These are phyloP conservation scores for Pyrenula aspistea DNA, from an alignment of 495 filamentous ascomycete genomes.

Conservation along the genomic window DNA sequence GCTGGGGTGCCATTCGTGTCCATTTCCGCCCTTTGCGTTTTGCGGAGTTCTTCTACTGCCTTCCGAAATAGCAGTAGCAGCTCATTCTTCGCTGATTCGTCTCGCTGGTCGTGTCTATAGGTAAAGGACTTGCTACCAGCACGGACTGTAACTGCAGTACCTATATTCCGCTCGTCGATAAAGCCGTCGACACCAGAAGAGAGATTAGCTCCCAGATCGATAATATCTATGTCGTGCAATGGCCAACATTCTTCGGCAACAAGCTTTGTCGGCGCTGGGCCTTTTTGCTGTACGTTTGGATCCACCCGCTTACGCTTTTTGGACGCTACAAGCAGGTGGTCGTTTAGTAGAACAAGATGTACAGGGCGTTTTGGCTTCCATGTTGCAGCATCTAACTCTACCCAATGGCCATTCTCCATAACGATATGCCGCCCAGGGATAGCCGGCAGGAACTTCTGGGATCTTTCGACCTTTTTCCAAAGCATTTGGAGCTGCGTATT, in stretches of 20 bases:
- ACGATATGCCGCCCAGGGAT: constrained; percentile 84
- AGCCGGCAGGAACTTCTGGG: constrained; percentile 90
- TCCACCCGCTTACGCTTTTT: constrained; percentile 84
- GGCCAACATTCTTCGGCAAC: constrained; percentile 94
- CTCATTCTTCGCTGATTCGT: constrained; percentile 61
- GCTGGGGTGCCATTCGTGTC: constrained; percentile 66
- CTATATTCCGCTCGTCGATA: constrained; percentile 51
- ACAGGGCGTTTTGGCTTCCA: constrained; percentile 81
- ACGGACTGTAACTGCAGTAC: constrained; percentile 82
- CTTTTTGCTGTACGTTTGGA: constrained; percentile 39
- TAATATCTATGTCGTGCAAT: constrained; percentile 82
- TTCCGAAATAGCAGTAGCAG: constrained; percentile 83
- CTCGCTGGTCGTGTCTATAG: constrained; percentile 68
- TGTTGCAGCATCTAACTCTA: constrained; percentile 92
- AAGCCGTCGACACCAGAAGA: constrained; percentile 44
- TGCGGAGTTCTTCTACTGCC: constrained; percentile 79
- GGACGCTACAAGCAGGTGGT: constrained; percentile 82
- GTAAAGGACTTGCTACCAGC: constrained; percentile 88
- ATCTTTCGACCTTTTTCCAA: constrained; percentile 92
- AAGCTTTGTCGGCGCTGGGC: constrained; percentile 60
- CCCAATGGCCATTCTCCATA: constrained; percentile 79
- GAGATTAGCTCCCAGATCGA: constrained; percentile 62
- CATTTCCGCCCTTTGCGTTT: constrained; percentile 67
- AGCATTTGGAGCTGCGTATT: constrained; percentile 67
- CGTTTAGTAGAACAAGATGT: constrained; percentile 85